Evolutionary conservation across 2,329 filamentous ascomycete species (phyloP), one percentile per base, ranked within the genome.

Genomic region (Pseudophaeomoniella oleicola): DNA sequence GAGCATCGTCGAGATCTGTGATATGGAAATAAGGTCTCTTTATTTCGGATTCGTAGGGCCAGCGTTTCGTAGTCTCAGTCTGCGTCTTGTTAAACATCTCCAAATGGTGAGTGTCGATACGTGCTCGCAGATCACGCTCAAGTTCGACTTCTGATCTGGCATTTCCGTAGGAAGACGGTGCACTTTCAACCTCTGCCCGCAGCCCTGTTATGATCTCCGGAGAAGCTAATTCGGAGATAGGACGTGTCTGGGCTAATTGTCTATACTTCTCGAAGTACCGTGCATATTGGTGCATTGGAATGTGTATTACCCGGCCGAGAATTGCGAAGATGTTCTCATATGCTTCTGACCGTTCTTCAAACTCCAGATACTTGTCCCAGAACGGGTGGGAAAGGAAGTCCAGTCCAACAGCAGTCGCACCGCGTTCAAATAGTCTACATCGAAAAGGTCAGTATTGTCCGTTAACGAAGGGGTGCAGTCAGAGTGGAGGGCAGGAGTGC

Each of bases 281-380:
- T 14, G 84, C 81, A 63, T 94, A 96, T 54, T 94, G 86, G 53
- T 96, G 87, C 74, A 94, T 84, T 1, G 90, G 88, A 37, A 96
- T 86, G 50, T 82, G 74, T 37, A 94, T 81, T 38, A 94, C 72
- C 37, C 87, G 82, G 42, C 71, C 70, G 36, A 94, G 70, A 38
- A 98, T 84, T 30, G 74, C 75, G 48, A 92, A 93, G 37, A 94
- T 83, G 50, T 77, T 84, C 44, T 92, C 83, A 11, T 80, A 74
- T 0, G 81, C 76, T 50, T 94, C 86, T 42, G 88, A 69, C 2
- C 87, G 81, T 55, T 94, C 87, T 56, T 96, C 90, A 51, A 92
- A 96, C 55, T 96, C 90, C 44, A 98, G 75, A 53, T 94, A 98
- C 61, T 94, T 96, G 59, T 98, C 90, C 90, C 90, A 98, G 63